These are phyloP conservation scores for Serendipita vermifera DNA, from an alignment of 768 basidiomycete species.

Conservation along the genomic window DNA sequence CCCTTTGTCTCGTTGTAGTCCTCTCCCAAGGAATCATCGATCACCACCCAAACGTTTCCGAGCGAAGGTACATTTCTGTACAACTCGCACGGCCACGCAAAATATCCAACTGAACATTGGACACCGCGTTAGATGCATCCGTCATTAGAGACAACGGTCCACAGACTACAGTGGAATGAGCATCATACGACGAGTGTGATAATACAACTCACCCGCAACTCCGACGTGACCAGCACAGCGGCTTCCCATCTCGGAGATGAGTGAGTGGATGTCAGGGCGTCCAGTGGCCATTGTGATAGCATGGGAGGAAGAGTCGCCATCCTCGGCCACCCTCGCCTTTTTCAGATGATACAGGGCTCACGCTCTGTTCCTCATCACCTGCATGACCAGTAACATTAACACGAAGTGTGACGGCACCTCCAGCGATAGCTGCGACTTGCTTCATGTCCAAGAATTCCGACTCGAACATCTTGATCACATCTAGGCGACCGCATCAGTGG, in stretches of 20 bases:
- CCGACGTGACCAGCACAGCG: too few relatives aligned
- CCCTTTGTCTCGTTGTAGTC: too few relatives aligned
- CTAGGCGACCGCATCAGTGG: too few relatives aligned
- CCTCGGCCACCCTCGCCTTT: too few relatives aligned
- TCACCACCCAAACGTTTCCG: slow-evolving; percentile 8
- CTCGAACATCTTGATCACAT: neutral
- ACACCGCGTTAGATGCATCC: neutral
- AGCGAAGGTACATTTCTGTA: neutral
- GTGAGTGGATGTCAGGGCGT: too few relatives aligned
- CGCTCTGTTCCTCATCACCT: neutral
- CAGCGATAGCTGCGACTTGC: neutral
- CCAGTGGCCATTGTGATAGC: too few relatives aligned
- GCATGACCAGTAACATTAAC: slow-evolving; percentile 9
- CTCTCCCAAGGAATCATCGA: too few relatives aligned
- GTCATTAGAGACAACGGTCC: slow-evolving; percentile 3
- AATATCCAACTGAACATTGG: neutral
- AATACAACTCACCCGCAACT: too few relatives aligned
- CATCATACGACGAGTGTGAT: too few relatives aligned
- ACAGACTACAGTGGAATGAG: neutral
- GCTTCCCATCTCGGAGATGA: too few relatives aligned
- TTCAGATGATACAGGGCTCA: neutral
- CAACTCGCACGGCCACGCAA: neutral
- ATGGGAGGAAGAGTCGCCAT: too few relatives aligned
- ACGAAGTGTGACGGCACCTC: neutral
- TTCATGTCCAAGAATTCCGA: neutral